These are phyloP conservation scores for Polyrhizophydium stewartii DNA, from an alignment of 371 early-diverging fungal species.

Conservation along the genomic window DNA sequence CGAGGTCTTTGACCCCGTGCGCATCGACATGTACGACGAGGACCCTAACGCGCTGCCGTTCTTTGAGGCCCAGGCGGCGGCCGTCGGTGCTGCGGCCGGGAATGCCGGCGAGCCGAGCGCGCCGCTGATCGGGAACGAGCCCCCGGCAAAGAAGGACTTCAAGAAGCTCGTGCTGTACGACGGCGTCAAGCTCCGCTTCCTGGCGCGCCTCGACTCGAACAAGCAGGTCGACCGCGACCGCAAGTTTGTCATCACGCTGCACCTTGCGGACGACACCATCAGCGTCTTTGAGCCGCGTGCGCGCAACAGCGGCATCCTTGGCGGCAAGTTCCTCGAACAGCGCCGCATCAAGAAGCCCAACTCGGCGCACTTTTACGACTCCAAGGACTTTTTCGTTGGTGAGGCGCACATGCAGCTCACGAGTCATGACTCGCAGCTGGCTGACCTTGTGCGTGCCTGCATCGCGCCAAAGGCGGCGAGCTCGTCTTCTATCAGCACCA, in stretches of 20 bases:
- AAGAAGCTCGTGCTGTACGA: conserved; percentile 40
- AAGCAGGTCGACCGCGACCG: conserved; percentile 46
- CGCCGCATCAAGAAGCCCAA: conserved; percentile 32
- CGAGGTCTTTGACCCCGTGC: conserved; percentile 40
- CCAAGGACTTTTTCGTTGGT: conserved; percentile 44
- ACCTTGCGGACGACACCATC: conserved; percentile 44
- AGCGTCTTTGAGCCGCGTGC: conserved; percentile 47
- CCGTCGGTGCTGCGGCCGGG: conserved; percentile 1
- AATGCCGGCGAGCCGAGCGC: conserved; percentile 2
- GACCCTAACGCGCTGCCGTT: conserved; percentile 6
- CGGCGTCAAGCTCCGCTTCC: conserved; percentile 37
- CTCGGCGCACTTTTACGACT: conserved; percentile 19
- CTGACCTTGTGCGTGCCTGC: no score
- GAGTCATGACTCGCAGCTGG: background rate
- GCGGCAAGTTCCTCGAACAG: conserved; percentile 53
- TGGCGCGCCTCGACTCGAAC: conserved; percentile 28
- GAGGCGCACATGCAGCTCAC: conserved; percentile 4
- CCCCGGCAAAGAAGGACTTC: conserved; percentile 34
- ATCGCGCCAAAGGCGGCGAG: conserved; percentile 41
- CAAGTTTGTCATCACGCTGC: conserved; percentile 43
- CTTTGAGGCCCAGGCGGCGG: conserved; percentile 11
- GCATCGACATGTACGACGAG: conserved; percentile 37
- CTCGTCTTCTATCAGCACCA: conserved; percentile 39
- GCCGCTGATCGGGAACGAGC: conserved; percentile 21
- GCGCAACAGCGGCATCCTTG: conserved; percentile 43